Evolutionary conservation across 352 stramenopile species (phyloP).

Genomic region (Globisporangium paroecandrum): DNA sequence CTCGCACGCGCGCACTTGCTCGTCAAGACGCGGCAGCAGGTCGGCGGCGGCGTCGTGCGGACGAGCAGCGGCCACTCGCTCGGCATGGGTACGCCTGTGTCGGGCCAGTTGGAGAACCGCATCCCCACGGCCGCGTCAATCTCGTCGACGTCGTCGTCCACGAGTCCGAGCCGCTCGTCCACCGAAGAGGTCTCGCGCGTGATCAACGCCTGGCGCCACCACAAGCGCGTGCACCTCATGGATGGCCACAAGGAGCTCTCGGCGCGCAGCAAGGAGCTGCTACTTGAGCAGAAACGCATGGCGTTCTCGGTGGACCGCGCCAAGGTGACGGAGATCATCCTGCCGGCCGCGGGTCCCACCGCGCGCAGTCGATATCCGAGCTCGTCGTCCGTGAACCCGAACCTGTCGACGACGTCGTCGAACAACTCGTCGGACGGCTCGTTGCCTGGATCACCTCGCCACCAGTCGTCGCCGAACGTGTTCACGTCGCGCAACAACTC

Average conservation of each 20-base stretch:
- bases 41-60: constrained; percentile 33
- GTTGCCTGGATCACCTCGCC: constrained; percentile 23
- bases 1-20: constrained; percentile 72
- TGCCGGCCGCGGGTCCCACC: constrained; percentile 50
- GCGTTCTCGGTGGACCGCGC: constrained; percentile 80
- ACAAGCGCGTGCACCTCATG: constrained; percentile 87
- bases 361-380: constrained; percentile 52
- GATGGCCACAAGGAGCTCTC: constrained; percentile 85
- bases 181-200: constrained; percentile 73
- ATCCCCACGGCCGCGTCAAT: constrained; percentile 41
- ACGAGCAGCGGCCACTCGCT: constrained; percentile 46
- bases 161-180: constrained; percentile 56
- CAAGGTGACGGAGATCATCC: constrained; percentile 82
- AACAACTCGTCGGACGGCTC: constrained; percentile 30
- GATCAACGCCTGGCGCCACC: constrained; percentile 80
- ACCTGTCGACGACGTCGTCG: constrained; percentile 38
- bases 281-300: constrained; percentile 87
- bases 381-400: constrained; percentile 36
- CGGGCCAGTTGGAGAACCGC: constrained; percentile 43
- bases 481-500: constrained; percentile 42
- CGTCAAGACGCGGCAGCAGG: constrained; percentile 70
- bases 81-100: constrained; percentile 32
- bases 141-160: constrained; percentile 28
- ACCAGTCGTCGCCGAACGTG: constrained; percentile 30
- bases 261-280: constrained; percentile 63